Evolutionary conservation across 2,329 filamentous ascomycete species (phyloP).

Genomic region (Passalora sequoiae): DNA sequence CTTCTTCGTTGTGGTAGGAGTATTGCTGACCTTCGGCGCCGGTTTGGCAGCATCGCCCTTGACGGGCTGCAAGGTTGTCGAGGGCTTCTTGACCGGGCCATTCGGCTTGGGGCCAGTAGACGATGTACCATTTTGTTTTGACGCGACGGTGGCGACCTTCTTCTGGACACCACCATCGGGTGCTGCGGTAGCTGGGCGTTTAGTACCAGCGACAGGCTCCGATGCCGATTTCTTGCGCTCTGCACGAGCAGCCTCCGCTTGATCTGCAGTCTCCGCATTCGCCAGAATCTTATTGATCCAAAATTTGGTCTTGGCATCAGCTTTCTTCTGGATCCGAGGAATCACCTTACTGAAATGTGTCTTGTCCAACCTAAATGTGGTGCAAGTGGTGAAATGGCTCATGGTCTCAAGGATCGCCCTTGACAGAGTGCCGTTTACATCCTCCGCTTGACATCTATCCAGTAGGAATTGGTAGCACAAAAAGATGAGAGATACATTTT

Average conservation of each 20-base stretch:
- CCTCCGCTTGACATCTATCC: slow-evolving; percentile 43
- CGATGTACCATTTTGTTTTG: slow-evolving; percentile 19
- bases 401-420: slow-evolving; percentile 51
- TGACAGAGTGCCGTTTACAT: slow-evolving; percentile 40
- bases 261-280: slow-evolving; percentile 27
- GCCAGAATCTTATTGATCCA: slow-evolving; percentile 55
- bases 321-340: slow-evolving; percentile 59
- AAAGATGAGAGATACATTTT: slow-evolving; percentile 39
- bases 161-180: slow-evolving; percentile 32
- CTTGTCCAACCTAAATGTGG: slow-evolving; percentile 55
- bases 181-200: slow-evolving; percentile 27
- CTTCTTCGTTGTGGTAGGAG: slow-evolving; percentile 26
- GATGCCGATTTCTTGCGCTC: slow-evolving; percentile 36
- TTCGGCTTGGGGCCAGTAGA: slow-evolving; percentile 17
- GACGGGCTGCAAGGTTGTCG: neutral
- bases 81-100: slow-evolving; percentile 25
- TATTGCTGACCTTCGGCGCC: slow-evolving; percentile 12
- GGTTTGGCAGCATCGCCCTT: slow-evolving; percentile 12
- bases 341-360: slow-evolving; percentile 63
- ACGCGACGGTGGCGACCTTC: slow-evolving; percentile 28
- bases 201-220: slow-evolving; percentile 31
- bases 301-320: slow-evolving; percentile 59
- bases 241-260: slow-evolving; percentile 35
- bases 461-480: slow-evolving; percentile 47
- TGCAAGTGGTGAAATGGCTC: slow-evolving; percentile 57